Base-by-base conservation (phyloP, 2,329 filamentous ascomycete species). In the Pestalotiopsis sp. region DNA sequence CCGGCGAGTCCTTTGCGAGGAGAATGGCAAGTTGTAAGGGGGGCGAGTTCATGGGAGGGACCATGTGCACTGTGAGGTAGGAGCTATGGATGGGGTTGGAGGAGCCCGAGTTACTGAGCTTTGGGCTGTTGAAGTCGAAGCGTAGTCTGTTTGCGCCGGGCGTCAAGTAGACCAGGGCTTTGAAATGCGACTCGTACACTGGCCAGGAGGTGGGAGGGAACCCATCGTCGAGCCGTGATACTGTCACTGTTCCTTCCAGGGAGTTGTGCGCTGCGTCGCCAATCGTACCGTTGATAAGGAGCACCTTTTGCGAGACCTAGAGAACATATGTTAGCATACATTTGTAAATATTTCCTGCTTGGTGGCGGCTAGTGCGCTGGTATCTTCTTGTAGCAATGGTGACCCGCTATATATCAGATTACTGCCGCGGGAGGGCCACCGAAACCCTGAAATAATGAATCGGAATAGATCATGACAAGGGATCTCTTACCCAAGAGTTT, bases 11-110 rank as follows among this genome's bases (percentile, higher is more conserved):
- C 77, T 92, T 95, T 27, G 90, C 96, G 12, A 98, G 83, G 3
- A 99, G 83, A 63, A 98, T 93, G 23, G 93, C 95, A 64, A 99
- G 86, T 74, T 98, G 95, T 38, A 99, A 83, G 6, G 96, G 96
- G 3, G 96, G 95, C 1, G 91, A 84, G 70, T 90, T 91, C 70
- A 88, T 91, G 14, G 94, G 84, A 2, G 95, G 93, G 9, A 98
- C 87, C 86, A 96, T 97, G 79, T 97, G 95, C 71, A 98, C 85
- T 70, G 90, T 93, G 60, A 97, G 84, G 81, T 92, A 93, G 0
- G 93, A 92, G 0, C 92, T 90, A 80, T 98, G 94, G 23, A 92
- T 87, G 55, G 87, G 90, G 75, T 90, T 91, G 27, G 86, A 90
- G 27, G 87, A 87, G 71, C 87, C 88, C 78, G 87, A 89, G 68